Evolutionary conservation across 805 yeast genomes (phyloP).

Genomic region (Debaryomyces prosopidis): DNA sequence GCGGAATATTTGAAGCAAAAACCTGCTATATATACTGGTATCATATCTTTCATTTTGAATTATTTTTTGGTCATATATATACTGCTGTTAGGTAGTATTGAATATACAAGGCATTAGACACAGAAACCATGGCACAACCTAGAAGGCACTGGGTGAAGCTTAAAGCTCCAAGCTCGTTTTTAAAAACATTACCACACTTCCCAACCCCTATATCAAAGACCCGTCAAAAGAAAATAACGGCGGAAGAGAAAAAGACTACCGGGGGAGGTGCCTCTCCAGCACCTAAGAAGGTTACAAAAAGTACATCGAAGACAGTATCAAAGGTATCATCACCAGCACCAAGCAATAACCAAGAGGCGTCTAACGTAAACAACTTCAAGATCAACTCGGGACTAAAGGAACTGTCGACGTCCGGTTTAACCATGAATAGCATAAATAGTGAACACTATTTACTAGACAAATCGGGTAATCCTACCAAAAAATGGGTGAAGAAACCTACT

Average conservation of each 20-base stretch:
- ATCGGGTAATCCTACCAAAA: slow-evolving; percentile 32
- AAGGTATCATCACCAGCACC: slow-evolving; percentile 32
- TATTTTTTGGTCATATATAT: too few relatives aligned
- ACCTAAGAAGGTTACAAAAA: neutral
- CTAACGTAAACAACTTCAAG: slow-evolving; percentile 18
- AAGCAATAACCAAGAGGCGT: slow-evolving; percentile 9
- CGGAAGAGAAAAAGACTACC: slow-evolving; percentile 26
- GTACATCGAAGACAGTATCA: slow-evolving; percentile 10
- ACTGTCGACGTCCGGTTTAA: slow-evolving; percentile 40
- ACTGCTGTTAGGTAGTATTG: neutral
- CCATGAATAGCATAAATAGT: slow-evolving; percentile 33
- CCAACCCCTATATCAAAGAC: slow-evolving; percentile 29
- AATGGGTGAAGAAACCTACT: slow-evolving; percentile 35
- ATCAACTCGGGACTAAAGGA: slow-evolving; percentile 43
- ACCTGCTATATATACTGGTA: too few relatives aligned
- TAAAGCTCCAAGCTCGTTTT: slow-evolving; percentile 27
- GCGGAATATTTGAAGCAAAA: too few relatives aligned
- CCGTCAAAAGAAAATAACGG: slow-evolving; percentile 30
- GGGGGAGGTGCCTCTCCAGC: slow-evolving; percentile 3
- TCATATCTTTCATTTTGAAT: too few relatives aligned
- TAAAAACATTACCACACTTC: slow-evolving; percentile 36
- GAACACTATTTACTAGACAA: slow-evolving; percentile 31
- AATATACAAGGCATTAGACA: neutral
- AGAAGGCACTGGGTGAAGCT: slow-evolving; percentile 36
- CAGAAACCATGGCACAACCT: slow-evolving; percentile 31